Percentiles rank a stretch among this genome's conserved stretches.
These are phyloP conservation scores for Panellus pusillus DNA, from an alignment of 768 basidiomycete species.

Conservation along the genomic window DNA sequence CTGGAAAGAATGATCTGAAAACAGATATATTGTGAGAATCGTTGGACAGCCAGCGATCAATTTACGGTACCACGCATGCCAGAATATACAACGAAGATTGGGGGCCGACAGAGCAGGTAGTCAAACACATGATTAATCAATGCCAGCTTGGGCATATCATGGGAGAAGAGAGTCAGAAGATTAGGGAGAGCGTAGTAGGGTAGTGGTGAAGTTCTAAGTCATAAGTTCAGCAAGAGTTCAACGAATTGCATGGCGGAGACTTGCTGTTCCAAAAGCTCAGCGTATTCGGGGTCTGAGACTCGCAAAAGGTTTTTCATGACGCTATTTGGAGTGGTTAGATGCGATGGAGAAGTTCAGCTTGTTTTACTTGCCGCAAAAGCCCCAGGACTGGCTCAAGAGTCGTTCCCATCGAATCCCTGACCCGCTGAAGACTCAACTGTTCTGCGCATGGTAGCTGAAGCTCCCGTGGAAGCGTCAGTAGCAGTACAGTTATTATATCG, in stretches of 20 bases:
- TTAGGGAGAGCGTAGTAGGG: conserved; percentile 91
- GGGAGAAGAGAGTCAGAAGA: conserved; percentile 88
- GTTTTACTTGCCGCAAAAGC: conserved; percentile 55
- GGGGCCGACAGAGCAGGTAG: conserved; percentile 80
- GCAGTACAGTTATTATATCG: conserved; percentile 85
- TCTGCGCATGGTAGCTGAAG: conserved; percentile 60
- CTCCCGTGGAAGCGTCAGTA: conserved; percentile 67
- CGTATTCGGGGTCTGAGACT: conserved; percentile 68
- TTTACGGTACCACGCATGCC: conserved; percentile 60
- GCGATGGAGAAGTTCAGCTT: neutral
- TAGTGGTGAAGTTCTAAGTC: conserved; percentile 65
- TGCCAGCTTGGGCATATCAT: conserved; percentile 87
- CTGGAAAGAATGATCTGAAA: conserved; percentile 70
- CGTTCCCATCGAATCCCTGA: conserved; percentile 87
- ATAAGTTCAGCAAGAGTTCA: conserved; percentile 3
- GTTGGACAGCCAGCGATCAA: neutral
- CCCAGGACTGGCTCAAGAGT: conserved; percentile 86
- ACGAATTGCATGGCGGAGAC: conserved; percentile 20
- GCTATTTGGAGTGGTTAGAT: conserved; percentile 35
- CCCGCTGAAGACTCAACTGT: conserved; percentile 72
- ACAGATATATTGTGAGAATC: neutral
- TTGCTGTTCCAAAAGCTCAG: conserved; percentile 67
- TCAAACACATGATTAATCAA: conserved; percentile 93
- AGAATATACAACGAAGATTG: conserved; percentile 82
- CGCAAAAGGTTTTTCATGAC: conserved; percentile 73